Conservation (phyloP, 768 basidiomycete species). For the Gautieria morchelliformis region DNA sequence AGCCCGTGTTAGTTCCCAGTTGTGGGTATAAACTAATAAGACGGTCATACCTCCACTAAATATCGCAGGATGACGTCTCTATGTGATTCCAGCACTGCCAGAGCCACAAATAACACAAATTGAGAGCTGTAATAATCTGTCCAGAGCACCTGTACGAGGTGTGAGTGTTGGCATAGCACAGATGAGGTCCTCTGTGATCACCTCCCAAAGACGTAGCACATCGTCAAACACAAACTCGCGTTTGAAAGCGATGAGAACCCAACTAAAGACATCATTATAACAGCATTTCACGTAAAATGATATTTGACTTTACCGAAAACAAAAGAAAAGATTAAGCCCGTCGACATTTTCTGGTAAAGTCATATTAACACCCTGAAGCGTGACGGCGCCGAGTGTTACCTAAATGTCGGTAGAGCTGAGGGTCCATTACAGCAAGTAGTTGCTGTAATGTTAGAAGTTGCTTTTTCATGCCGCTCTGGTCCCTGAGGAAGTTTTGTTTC, state of each 20-base stretch:
- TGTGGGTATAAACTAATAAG: background rate
- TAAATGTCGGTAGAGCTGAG: conserved; percentile 86
- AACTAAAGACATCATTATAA: conserved; percentile 32
- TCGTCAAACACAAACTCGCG: conserved; percentile 93
- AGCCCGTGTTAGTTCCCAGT: background rate
- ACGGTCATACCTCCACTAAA: conserved; percentile 68
- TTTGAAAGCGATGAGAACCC: conserved; percentile 91
- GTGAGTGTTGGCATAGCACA: background rate
- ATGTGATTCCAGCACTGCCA: conserved; percentile 91
- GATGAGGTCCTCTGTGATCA: conserved; percentile 4
- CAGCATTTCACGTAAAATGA: background rate
- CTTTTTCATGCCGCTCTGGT: conserved; percentile 97
- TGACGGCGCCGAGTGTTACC: conserved; percentile 31
- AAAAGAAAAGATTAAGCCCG: conserved; percentile 91
- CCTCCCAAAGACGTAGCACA: conserved; percentile 87
- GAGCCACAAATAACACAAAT: conserved; percentile 89
- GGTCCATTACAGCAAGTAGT: conserved; percentile 88
- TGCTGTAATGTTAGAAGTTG: conserved; percentile 86
- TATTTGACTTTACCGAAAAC: conserved; percentile 65
- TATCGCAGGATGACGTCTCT: conserved; percentile 93
- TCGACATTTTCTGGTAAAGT: conserved; percentile 67
- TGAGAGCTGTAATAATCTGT: conserved; percentile 81
- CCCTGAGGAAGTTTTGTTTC: conserved; percentile 92
- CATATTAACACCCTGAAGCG: background rate
- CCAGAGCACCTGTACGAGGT: conserved; percentile 44